phyloP scores from a whole-genome alignment of 2,329 filamentous ascomycete species.

The Verticillium tricorpus region DNA sequence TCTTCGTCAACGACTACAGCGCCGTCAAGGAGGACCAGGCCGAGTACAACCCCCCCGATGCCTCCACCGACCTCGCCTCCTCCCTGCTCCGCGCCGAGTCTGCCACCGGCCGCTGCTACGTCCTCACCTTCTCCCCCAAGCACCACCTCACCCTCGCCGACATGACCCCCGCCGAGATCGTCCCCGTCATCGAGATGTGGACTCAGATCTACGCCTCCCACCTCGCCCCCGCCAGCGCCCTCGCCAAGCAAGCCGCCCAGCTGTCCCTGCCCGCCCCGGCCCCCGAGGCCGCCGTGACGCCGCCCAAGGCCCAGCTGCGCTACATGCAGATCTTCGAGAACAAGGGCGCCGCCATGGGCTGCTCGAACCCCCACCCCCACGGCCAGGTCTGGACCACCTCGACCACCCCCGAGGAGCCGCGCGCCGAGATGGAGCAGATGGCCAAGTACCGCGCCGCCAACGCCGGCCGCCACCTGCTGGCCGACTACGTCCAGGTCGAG shows the following conservation, averaged over 20 bases:
- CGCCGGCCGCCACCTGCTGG: constrained; percentile 69
- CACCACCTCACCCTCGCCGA: constrained; percentile 94
- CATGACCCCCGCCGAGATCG: constrained; percentile 69
- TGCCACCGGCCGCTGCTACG: constrained; percentile 94
- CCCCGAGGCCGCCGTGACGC: constrained; percentile 31
- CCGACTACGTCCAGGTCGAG: constrained; percentile 84
- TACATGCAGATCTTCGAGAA: constrained; percentile 99
- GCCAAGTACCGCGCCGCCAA: constrained; percentile 72
- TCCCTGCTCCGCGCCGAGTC: constrained; percentile 76
- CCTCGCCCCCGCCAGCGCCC: constrained; percentile 65
- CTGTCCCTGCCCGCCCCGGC: constrained; percentile 34
- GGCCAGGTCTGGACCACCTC: constrained; percentile 96
- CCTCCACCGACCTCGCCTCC: constrained; percentile 57
- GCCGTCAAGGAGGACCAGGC: constrained; percentile 92
- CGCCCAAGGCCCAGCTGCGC: constrained; percentile 71
- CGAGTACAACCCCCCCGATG: constrained; percentile 54
- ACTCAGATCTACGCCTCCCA: constrained; percentile 83
- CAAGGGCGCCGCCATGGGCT: constrained; percentile 96
- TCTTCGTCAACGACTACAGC: constrained; percentile 97
- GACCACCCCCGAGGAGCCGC: constrained; percentile 82
- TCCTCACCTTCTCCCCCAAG: constrained; percentile 86
- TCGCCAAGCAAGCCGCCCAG: constrained; percentile 38
- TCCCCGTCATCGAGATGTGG: constrained; percentile 86
- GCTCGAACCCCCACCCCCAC: constrained; percentile 96
- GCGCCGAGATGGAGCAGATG: constrained; percentile 73